phyloP scores from a whole-genome alignment of 768 basidiomycete species.

The Guyanaporus albipodus region DNA sequence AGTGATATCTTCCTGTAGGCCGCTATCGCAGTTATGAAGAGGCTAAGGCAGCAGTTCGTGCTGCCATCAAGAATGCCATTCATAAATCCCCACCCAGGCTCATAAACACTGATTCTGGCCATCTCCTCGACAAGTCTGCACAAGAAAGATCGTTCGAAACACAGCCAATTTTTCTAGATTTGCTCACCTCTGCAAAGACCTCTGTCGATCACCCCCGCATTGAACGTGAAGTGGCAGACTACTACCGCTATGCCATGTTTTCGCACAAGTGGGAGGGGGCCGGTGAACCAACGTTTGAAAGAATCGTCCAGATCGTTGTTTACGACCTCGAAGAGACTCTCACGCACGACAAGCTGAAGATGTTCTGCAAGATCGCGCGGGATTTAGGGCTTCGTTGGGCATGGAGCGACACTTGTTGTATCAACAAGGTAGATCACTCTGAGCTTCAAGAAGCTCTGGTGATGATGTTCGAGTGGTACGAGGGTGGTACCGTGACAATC shows the following conservation, averaged over 20 bases:
- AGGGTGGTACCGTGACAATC: not conserved
- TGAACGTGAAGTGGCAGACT: no score
- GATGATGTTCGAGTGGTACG: conserved; percentile 6
- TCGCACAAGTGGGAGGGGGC: not conserved
- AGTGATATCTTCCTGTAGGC: not conserved
- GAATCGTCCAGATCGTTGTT: not conserved
- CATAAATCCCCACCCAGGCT: no score
- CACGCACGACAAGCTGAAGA: not conserved
- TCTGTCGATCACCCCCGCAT: no score
- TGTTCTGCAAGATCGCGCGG: not conserved
- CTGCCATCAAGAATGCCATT: no score
- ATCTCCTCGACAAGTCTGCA: no score
- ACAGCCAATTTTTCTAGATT: not conserved
- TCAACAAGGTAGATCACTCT: not conserved
- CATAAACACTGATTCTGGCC: no score
- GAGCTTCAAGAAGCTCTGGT: conserved; percentile 1
- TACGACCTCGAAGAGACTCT: not conserved
- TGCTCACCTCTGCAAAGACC: no score
- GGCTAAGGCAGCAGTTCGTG: no score
- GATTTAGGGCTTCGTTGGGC: not conserved
- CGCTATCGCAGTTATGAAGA: no score
- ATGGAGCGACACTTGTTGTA: no score
- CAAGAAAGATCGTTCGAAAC: not conserved
- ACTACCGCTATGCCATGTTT: not conserved
- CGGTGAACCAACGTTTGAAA: not conserved